Conservation (phyloP, 2,329 filamentous ascomycete species). For the Didymella lethalis region DNA sequence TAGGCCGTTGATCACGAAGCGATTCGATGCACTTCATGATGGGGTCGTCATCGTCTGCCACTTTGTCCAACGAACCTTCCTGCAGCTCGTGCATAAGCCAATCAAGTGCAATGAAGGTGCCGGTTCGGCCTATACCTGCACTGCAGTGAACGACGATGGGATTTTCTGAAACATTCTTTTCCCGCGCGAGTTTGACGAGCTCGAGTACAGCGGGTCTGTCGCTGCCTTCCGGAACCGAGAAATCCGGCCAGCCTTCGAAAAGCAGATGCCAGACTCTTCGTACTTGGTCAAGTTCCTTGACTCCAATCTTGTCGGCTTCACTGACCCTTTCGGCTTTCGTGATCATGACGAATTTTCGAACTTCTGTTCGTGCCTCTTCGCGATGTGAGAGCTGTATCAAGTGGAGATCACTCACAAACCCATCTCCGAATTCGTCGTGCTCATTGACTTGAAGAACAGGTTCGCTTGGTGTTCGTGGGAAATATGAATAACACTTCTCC, state of each 20-base stretch:
- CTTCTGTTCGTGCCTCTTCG: conserved; percentile 67
- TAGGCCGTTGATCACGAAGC: conserved; percentile 85
- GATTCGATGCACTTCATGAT: conserved; percentile 81
- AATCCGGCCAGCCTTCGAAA: conserved; percentile 90
- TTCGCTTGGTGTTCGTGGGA: conserved; percentile 63
- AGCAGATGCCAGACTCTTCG: conserved; percentile 83
- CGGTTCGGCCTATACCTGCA: conserved; percentile 90
- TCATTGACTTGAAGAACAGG: conserved; percentile 65
- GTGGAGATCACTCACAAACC: conserved; percentile 71
- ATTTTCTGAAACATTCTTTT: conserved; percentile 61
- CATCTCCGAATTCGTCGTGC: conserved; percentile 69
- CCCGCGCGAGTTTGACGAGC: conserved; percentile 71
- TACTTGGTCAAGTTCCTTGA: conserved; percentile 57
- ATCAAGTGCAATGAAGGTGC: conserved; percentile 96
- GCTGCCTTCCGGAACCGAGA: conserved; percentile 77
- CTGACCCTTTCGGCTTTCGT: too few species aligned
- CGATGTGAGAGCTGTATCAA: conserved; percentile 66
- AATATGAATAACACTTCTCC: conserved; percentile 91
- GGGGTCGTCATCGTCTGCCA: conserved; percentile 66
- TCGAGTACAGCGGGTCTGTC: conserved; percentile 68
- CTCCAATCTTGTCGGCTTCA: too few species aligned
- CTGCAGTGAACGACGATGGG: conserved; percentile 78
- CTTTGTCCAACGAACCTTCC: conserved; percentile 68
- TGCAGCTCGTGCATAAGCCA: conserved; percentile 85
- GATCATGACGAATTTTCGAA: conserved; percentile 72